Base-by-base conservation (phyloP, 352 stramenopile species). In the Globisporangium recalcitrans region DNA sequence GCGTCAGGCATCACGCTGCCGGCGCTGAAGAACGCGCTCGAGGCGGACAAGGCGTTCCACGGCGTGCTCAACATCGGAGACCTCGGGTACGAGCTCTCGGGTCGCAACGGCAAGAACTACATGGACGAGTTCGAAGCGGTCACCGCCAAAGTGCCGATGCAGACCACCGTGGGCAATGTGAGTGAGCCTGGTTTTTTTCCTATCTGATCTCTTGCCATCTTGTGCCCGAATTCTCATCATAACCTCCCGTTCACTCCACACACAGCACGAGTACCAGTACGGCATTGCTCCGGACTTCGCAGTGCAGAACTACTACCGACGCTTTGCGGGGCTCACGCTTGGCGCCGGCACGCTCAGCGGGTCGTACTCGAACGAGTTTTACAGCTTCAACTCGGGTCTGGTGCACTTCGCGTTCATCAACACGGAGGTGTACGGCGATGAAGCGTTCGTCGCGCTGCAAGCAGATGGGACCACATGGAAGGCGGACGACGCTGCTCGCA, bases 401-500 rank as follows among this genome's bases (percentile, higher is more conserved):
- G 65, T 91, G 13, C 83, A 93, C 52, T 93, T 93, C 56, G 80
- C 80, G 10, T 78, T 93, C 52, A 77, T 93, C 67, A 87, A 91
- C 69, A 89, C 83, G 1, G 83, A 93, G 61, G 62, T 91, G 4
- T 92, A 92, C 60, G 80, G 83, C 4, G 73, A 90, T 49, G 80
- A 90, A 36, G 68, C 79, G 2, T 92, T 73, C 49, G 67, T 76
- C 26, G 59, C 70, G 2, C 67, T 74, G 21, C 73, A 84, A 32
- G 55, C 48, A 8, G 78, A 90, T 55, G 75, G 80, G 4, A 46
- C 47, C 22, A 81, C 69, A 27, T 92, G 80, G 81, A 76, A 71
- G 27, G 55, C 71, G 1, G 71, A 85, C 46, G 76, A 90, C 48
- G 54, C 49, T 26, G 78, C 77, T 7, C 74, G 79, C 11, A 64